phyloP scores from a whole-genome alignment of 1,139 yeast genomes.

The Sugiyamaella pinicola region DNA sequence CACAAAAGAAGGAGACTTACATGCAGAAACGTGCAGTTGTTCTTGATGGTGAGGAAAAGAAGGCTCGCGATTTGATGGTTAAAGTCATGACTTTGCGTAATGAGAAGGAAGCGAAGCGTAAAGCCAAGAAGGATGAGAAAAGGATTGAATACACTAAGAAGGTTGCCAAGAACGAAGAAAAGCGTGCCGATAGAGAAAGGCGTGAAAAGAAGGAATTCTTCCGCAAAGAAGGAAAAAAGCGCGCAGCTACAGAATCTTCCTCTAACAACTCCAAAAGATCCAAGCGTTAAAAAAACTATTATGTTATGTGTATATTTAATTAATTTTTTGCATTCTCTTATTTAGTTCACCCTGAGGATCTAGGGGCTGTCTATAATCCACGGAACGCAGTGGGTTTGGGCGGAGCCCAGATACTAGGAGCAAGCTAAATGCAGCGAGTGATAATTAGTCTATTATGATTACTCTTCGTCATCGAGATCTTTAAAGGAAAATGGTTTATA shows the following conservation, averaged over 20 bases:
- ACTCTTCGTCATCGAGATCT: constrained; percentile 24
- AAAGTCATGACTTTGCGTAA: constrained; percentile 81
- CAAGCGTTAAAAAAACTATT: not conserved
- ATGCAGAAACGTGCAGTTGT: constrained; percentile 93
- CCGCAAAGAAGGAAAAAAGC: constrained; percentile 24
- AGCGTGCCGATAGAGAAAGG: constrained; percentile 71
- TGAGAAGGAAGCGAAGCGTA: constrained; percentile 81
- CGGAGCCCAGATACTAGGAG: too few species aligned
- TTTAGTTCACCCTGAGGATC: too few species aligned
- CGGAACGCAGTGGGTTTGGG: too few species aligned
- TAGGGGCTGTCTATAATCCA: too few species aligned
- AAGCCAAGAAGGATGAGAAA: constrained; percentile 73
- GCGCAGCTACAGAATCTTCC: constrained; percentile 7
- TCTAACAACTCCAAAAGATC: constrained; percentile 2
- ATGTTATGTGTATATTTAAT: not conserved
- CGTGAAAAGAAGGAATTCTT: constrained; percentile 88
- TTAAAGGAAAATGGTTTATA: constrained; percentile 78
- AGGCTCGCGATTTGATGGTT: constrained; percentile 86
- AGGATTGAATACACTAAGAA: constrained; percentile 74
- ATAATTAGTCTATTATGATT: not conserved
- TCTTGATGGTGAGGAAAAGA: constrained; percentile 88
- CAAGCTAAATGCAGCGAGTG: too few species aligned
- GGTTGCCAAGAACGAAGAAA: constrained; percentile 71
- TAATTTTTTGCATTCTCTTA: constrained; percentile 1
- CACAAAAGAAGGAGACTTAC: constrained; percentile 81